phyloP scores from a whole-genome alignment of 495 filamentous ascomycete species.

The Neurospora cerealis region DNA sequence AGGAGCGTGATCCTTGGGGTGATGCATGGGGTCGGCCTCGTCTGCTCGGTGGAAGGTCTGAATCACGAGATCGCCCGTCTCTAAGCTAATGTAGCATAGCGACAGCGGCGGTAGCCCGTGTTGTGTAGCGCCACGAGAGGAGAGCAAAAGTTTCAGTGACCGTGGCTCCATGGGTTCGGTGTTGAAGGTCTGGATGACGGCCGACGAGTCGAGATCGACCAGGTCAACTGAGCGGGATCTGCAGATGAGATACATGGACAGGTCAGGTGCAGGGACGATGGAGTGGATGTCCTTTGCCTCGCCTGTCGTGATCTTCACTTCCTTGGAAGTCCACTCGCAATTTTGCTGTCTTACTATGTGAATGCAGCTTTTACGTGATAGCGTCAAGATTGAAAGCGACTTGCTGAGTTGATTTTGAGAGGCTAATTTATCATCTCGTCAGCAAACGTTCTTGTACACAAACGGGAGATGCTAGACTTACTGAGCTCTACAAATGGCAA shows the following conservation, averaged over 20 bases:
- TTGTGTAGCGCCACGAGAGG: slow-evolving; percentile 34
- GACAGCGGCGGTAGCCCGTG: slow-evolving; percentile 41
- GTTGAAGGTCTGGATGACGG: slow-evolving; percentile 44
- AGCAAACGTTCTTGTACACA: not conserved
- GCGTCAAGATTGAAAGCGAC: slow-evolving; percentile 26
- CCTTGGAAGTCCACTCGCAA: slow-evolving; percentile 25
- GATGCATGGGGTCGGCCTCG: slow-evolving; percentile 31
- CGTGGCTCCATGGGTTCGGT: slow-evolving; percentile 46
- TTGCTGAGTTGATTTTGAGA: not conserved
- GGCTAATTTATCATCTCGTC: slow-evolving; percentile 1
- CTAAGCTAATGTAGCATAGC: slow-evolving; percentile 41
- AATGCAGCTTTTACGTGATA: slow-evolving; percentile 33
- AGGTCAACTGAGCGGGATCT: slow-evolving; percentile 41
- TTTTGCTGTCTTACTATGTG: slow-evolving; percentile 32
- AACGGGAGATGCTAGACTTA: slow-evolving; percentile 9
- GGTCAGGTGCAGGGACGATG: slow-evolving; percentile 32
- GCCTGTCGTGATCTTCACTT: slow-evolving; percentile 23
- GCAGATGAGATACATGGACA: slow-evolving; percentile 36
- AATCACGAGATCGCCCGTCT: slow-evolving; percentile 43
- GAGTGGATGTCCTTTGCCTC: slow-evolving; percentile 25
- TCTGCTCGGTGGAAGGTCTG: slow-evolving; percentile 44
- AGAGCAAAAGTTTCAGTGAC: slow-evolving; percentile 38
- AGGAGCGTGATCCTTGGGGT: slow-evolving; percentile 17
- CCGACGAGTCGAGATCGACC: slow-evolving; percentile 38
- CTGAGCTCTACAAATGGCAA: slow-evolving; percentile 31